phyloP scores from a whole-genome alignment of 768 basidiomycete genomes.

The Naganishia onofrii region DNA sequence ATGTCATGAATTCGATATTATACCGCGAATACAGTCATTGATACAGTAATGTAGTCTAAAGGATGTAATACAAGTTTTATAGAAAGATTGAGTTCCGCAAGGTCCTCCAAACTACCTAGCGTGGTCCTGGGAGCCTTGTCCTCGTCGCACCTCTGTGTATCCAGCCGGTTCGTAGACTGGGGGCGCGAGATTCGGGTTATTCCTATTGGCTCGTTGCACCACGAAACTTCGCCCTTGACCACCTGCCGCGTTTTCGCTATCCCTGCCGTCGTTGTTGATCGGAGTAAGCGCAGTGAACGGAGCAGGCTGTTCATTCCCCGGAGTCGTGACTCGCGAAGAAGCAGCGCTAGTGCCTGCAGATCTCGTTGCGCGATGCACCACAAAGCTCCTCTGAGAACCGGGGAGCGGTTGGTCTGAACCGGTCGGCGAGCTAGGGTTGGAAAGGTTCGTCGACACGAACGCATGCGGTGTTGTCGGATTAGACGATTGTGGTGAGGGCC shows the following conservation, averaged over 20 bases:
- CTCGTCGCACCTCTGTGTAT: background rate
- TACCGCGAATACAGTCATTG: conserved; percentile 9
- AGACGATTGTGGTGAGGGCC: background rate
- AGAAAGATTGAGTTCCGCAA: background rate
- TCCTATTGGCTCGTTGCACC: conserved; percentile 21
- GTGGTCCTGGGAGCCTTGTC: background rate
- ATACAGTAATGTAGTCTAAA: conserved; percentile 14
- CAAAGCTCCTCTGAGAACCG: conserved; percentile 25
- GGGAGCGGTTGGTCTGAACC: background rate
- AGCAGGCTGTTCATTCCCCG: background rate
- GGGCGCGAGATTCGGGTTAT: background rate
- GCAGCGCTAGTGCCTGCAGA: conserved; percentile 11
- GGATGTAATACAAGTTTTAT: conserved; percentile 7
- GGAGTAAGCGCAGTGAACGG: conserved; percentile 9
- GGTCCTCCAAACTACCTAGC: background rate
- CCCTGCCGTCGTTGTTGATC: background rate
- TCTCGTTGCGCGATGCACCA: conserved; percentile 24
- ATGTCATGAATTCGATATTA: background rate
- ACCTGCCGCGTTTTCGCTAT: background rate
- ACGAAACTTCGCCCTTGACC: conserved; percentile 16
- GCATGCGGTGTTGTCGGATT: conserved; percentile 11
- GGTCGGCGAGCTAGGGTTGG: conserved; percentile 10
- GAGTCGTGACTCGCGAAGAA: conserved; percentile 23
- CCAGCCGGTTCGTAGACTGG: background rate
- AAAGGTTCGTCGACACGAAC: conserved; percentile 3